Conservation (phyloP, 257 asterid genomes). For the Scutellaria baicalensis region DNA sequence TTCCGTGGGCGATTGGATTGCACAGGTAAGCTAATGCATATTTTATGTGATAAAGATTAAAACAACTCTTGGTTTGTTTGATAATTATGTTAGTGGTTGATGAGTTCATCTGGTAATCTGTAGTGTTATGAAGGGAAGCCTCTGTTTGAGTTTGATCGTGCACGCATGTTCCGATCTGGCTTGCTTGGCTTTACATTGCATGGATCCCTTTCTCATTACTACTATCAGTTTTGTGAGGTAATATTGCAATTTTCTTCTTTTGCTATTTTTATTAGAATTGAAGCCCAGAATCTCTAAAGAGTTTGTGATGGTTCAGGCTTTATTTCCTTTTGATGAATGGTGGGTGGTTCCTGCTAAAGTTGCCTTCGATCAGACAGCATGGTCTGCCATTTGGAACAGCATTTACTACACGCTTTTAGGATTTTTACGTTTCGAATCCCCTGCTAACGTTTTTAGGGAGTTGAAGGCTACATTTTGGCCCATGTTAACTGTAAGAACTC, state of each 20-base stretch:
- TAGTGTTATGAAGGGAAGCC: conserved; percentile 94
- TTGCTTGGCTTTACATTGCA: conserved; percentile 68
- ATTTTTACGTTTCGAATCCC: conserved; percentile 67
- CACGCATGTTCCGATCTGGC: conserved; percentile 76
- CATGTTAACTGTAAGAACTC: conserved; percentile 71
- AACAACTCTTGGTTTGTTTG: not conserved
- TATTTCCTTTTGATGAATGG: conserved; percentile 80
- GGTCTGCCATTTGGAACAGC: conserved; percentile 91
- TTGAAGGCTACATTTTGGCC: conserved; percentile 74
- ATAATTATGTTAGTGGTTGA: not conserved
- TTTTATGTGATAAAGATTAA: not conserved
- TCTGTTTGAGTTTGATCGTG: conserved; percentile 64
- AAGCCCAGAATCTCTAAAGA: not conserved
- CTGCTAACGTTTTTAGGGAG: conserved; percentile 42
- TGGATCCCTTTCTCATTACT: conserved; percentile 87
- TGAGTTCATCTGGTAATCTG: not conserved
- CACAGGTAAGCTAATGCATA: conserved; percentile 51
- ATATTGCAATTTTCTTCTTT: not conserved
- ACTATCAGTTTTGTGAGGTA: conserved; percentile 87
- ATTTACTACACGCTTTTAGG: conserved; percentile 65
- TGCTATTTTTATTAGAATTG: not conserved
- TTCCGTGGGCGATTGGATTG: conserved; percentile 82
- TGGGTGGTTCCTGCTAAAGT: conserved; percentile 96
- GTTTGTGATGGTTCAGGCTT: conserved; percentile 35
- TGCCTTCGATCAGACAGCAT: conserved; percentile 65